Base-by-base conservation (phyloP, 176 grass and related monocot genomes). In the Carex myosuroides region DNA sequence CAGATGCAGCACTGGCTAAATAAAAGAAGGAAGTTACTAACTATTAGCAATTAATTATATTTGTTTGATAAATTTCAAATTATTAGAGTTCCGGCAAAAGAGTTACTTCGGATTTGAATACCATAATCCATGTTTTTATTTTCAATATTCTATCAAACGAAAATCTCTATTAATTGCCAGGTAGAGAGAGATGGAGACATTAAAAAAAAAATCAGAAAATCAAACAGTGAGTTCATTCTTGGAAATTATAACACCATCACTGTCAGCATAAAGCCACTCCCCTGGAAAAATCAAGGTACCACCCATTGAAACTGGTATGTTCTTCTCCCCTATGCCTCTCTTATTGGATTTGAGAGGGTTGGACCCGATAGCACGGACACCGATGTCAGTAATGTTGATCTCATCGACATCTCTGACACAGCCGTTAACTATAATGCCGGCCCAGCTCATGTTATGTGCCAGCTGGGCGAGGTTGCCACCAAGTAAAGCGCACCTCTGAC, bases 261-360 rank as follows among this genome's bases (percentile, higher is more conserved):
- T 66, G 62, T 88, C 86, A 13, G 86, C 86, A 79, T 88, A 88
- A 44, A 83, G 66, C 68, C 86, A 88, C 58, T 88, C 86, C 9
- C 86, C 86, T 6, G 81, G 80, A 18, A 55, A 66, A 41, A 88
- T 88, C 18, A 29, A 66, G 24, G 68, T 66, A 17, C 86, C 80
- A 14, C 64, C 86, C 0, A 88, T 56, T 50, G 22, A 77, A 53
- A 88, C 80, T 1, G 80, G 53, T 5, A 58, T 29, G 63, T 88
- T 61, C 81, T 88, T 88, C 86, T 88, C 86, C 21, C 86, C 86
- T 0, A 44, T 39, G 11, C 86, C 86, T 69, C 82, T 88, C 58
- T 88, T 88, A 69, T 79, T 77, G 50, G 86, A 74, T 54, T 79
- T 88, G 79, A 84, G 20, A 32, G 86, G 86, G 26, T 84, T 35